Percentiles rank a stretch among this genome's conserved stretches.
Evolutionary conservation across 148 eudicot species (phyloP).

Genomic region (Cornus controversa): DNA sequence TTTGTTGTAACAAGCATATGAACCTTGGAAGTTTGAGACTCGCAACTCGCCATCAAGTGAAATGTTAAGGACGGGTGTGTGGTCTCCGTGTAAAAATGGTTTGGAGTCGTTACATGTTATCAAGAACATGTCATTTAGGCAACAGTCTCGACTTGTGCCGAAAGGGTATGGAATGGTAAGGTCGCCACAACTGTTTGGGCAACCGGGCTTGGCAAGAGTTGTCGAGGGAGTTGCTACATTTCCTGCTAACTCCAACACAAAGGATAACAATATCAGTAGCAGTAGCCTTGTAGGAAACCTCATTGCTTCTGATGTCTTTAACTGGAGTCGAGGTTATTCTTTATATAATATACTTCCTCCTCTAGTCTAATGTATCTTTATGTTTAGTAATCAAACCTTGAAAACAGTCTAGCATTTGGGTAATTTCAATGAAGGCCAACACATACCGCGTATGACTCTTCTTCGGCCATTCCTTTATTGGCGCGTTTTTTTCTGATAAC

Average conservation of each 20-base stretch:
- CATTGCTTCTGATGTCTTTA: background rate
- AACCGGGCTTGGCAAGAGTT: background rate
- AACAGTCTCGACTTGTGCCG: background rate
- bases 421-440: no score
- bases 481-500: no score
- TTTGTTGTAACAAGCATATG: background rate
- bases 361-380: no score
- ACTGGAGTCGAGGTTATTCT: no score
- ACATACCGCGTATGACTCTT: no score
- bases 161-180: background rate
- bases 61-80: background rate
- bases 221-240: background rate
- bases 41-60: background rate
- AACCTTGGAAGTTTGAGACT: background rate
- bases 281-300: background rate
- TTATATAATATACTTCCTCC: no score
- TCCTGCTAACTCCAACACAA: background rate
- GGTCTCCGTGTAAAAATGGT: background rate
- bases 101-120: background rate
- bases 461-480: no score
- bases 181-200: background rate
- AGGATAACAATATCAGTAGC: background rate
- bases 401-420: no score
- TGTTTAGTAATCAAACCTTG: no score
- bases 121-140: background rate